These are phyloP conservation scores for Neofusicoccum sp. DNA, from an alignment of 2,329 filamentous ascomycete genomes.

Conservation along the genomic window DNA sequence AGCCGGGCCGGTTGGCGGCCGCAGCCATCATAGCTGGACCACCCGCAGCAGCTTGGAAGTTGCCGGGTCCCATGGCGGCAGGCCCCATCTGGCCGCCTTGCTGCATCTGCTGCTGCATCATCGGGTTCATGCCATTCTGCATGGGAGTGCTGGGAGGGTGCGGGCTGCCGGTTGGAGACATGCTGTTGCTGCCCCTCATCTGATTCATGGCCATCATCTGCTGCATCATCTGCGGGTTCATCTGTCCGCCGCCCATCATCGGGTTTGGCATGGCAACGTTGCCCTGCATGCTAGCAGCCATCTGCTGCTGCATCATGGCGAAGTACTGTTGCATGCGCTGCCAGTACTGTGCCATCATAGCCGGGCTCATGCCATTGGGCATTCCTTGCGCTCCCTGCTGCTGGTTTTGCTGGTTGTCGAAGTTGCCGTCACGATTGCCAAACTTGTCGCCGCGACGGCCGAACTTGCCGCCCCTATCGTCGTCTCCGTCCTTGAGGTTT, in stretches of 20 bases:
- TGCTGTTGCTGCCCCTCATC: constrained; percentile 23
- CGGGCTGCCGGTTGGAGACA: constrained; percentile 30
- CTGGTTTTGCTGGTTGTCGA: constrained; percentile 48
- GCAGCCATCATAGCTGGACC: constrained; percentile 22
- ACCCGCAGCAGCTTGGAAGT: constrained; percentile 10
- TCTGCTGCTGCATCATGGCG: constrained; percentile 88
- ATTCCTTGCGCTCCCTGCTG: constrained; percentile 38
- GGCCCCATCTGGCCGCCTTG: constrained; percentile 35
- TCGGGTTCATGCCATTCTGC: constrained; percentile 57
- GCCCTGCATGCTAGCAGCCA: constrained; percentile 54
- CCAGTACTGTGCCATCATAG: constrained; percentile 98
- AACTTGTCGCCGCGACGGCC: constrained; percentile 36
- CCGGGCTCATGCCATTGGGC: constrained; percentile 75
- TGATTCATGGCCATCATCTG: constrained; percentile 41
- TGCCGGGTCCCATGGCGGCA: constrained; percentile 41
- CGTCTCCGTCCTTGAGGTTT: constrained; percentile 89
- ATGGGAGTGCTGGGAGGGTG: constrained; percentile 27
- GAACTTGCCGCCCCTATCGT: constrained; percentile 52
- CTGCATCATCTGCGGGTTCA: constrained; percentile 59
- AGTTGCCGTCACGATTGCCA: constrained; percentile 36
- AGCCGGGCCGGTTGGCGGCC: constrained; percentile 48
- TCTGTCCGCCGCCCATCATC: constrained; percentile 59
- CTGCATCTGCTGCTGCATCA: constrained; percentile 74
- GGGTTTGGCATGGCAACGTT: constrained; percentile 40
- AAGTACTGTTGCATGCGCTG: constrained; percentile 98